A percentile compares a stretch with the other conserved stretches of the same genome.
Evolutionary conservation across 2,329 filamentous ascomycete genomes (phyloP).

Genomic region (Ophiocordyceps australis): DNA sequence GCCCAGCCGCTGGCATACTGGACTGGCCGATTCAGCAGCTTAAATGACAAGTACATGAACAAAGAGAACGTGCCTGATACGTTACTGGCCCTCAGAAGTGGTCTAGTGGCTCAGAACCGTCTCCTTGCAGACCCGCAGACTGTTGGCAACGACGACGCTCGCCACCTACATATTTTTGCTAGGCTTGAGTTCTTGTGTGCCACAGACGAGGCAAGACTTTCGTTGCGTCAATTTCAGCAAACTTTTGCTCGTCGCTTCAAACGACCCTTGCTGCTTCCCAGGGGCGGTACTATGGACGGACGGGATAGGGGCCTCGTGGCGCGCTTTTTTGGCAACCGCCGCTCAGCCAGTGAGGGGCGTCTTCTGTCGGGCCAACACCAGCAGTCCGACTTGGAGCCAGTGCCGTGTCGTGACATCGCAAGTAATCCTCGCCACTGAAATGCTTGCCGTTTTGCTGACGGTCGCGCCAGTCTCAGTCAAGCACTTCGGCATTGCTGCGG

Average conservation of each 20-base stretch:
- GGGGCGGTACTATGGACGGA: constrained; percentile 12
- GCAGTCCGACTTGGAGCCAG: background rate
- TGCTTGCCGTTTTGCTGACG: background rate
- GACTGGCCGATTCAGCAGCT: constrained; percentile 35
- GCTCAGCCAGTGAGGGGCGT: background rate
- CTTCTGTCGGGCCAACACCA: background rate
- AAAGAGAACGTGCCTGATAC: background rate
- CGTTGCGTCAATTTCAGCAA: constrained; percentile 30
- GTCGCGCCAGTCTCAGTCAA: background rate
- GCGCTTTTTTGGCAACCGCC: constrained; percentile 9
- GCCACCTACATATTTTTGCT: constrained; percentile 23
- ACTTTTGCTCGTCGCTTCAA: constrained; percentile 22
- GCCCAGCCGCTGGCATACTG: constrained; percentile 36
- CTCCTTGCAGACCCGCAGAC: constrained; percentile 1
- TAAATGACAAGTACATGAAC: constrained; percentile 1
- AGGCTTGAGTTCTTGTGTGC: constrained; percentile 26
- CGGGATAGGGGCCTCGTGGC: constrained; percentile 9
- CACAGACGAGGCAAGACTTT: constrained; percentile 25
- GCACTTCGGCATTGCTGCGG: background rate
- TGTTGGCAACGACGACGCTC: constrained; percentile 17
- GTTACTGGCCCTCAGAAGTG: constrained; percentile 29
- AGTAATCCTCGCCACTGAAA: background rate
- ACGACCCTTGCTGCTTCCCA: constrained; percentile 20
- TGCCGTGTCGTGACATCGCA: constrained; percentile 1
- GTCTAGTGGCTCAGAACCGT: constrained; percentile 12